Conservation (phyloP, 352 stramenopile species). For the Phytophthora kernoviae region DNA sequence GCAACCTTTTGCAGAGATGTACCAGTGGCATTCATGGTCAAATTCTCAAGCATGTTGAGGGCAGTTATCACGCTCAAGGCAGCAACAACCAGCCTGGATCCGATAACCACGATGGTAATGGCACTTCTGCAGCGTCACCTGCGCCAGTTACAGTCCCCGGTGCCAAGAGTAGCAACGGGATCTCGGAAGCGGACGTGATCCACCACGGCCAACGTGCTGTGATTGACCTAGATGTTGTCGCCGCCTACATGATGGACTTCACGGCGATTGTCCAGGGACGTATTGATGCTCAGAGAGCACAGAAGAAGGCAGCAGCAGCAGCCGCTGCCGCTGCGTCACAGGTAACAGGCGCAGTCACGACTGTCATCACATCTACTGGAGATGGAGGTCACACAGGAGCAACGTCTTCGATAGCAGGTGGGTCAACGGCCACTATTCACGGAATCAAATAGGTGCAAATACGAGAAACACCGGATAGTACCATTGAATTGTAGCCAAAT, state of each 20-base stretch:
- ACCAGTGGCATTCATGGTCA: slow-evolving; percentile 87
- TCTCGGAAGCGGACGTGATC: slow-evolving; percentile 84
- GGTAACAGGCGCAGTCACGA: slow-evolving; percentile 7
- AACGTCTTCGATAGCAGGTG: slow-evolving; percentile 17
- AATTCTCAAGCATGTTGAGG: slow-evolving; percentile 89
- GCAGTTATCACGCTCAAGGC: slow-evolving; percentile 24
- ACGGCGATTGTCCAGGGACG: slow-evolving; percentile 77
- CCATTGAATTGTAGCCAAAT: slow-evolving; percentile 12
- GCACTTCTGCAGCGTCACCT: slow-evolving; percentile 12
- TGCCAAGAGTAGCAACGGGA: slow-evolving; percentile 37
- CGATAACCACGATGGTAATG: slow-evolving; percentile 15
- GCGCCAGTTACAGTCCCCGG: slow-evolving; percentile 2
- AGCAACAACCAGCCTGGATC: slow-evolving; percentile 21
- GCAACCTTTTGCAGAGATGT: slow-evolving; percentile 82
- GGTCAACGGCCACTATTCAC: slow-evolving; percentile 28
- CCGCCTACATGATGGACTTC: slow-evolving; percentile 94
- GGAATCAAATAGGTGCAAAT: slow-evolving; percentile 9
- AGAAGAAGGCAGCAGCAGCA: slow-evolving; percentile 63
- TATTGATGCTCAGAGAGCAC: slow-evolving; percentile 69
- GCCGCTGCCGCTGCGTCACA: slow-evolving; percentile 23
- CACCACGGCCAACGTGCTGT: slow-evolving; percentile 88
- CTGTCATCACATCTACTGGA: slow-evolving; percentile 12
- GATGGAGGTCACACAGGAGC: slow-evolving; percentile 21
- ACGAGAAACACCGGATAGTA: slow-evolving; percentile 2
- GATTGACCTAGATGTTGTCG: slow-evolving; percentile 91